Evolutionary conservation across 768 basidiomycete species (phyloP), one percentile per base, ranked within the genome.

Genomic region (Rhizopogon sp.): DNA sequence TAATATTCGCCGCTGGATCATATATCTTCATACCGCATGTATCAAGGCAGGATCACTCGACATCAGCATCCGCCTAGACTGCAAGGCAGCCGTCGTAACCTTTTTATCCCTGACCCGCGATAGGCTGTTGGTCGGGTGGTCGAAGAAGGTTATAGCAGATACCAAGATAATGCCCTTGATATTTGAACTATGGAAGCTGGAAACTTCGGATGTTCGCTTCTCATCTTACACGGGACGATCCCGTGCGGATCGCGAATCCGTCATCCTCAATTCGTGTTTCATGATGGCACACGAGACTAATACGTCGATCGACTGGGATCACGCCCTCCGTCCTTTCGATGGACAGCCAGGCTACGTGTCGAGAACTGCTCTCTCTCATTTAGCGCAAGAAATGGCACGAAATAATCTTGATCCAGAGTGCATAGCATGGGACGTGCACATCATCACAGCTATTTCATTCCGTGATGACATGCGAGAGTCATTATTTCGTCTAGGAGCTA

Each of bases 401-500:
- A 43, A 31, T 2, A 17, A 53, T 16, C 47, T 60, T 46, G 68
- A 68, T 47, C 11, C 69, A 4, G 40, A 52, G 31, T 67, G 67
- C 17, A 53, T 68, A 6, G 66, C 61, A 7, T 68, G 66, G 68
- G 68, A 70, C 33, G 52, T 64, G 42, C 68, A 70, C 20, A 64
- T 68, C 44, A 29, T 67, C 46, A 64, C 62, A 14, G 44, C 56
- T 4, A 45, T 68, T 25, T 50, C 64, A 9, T 56, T 62, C 17
- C 68, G 39, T 5, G 57, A 57, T 16, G 39, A 50, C 13, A 62
- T 67, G 7, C 53, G 57, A 17, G 37, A 57, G 22, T 53, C 64
- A 5, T 58, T 68, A 25, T 42, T 68, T 54, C 55, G 45, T 25
- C 64, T 62, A 25, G 66, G 64, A 39, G 44, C 56, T n/a, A 68